phyloP scores from a whole-genome alignment of 352 stramenopile genomes.

The Pythium rishiriense region DNA sequence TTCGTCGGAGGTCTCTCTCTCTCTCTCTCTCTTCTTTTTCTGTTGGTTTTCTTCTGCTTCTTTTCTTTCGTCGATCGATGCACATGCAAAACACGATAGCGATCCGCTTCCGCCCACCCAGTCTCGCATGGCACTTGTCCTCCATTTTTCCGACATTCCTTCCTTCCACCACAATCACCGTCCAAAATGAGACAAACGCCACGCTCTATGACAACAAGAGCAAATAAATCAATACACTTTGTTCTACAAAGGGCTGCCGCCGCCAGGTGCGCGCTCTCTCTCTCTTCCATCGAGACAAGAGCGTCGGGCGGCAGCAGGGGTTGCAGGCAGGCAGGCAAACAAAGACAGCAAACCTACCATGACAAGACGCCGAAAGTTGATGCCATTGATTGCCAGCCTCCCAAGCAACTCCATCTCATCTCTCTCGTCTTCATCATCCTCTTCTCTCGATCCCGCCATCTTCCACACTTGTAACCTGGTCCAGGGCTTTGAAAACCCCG shows the following conservation, averaged over 20 bases:
- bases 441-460: constrained; percentile 14
- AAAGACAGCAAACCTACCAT: constrained; percentile 31
- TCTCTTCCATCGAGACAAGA: constrained; percentile 13
- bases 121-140: constrained; percentile 1
- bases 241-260: constrained; percentile 15
- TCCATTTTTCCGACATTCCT: background rate
- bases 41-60: constrained; percentile 15
- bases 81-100: constrained; percentile 4
- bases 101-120: constrained; percentile 1
- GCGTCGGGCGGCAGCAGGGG: background rate
- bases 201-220: constrained; percentile 27
- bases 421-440: constrained; percentile 22
- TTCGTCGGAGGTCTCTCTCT: constrained; percentile 12
- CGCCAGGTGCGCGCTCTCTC: constrained; percentile 7
- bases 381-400: constrained; percentile 33
- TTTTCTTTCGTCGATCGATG: constrained; percentile 10
- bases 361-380: constrained; percentile 34
- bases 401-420: constrained; percentile 21
- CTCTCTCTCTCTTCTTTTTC: constrained; percentile 1
- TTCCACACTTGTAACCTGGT: constrained; percentile 29
- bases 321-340: constrained; percentile 21
- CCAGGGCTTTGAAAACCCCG: constrained; percentile 28
- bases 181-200: constrained; percentile 18
- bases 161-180: constrained; percentile 7
- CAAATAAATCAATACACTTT: constrained; percentile 30